These are phyloP conservation scores for Sphaerulina musiva DNA, from an alignment of 2,329 filamentous ascomycete genomes.

Conservation along the genomic window DNA sequence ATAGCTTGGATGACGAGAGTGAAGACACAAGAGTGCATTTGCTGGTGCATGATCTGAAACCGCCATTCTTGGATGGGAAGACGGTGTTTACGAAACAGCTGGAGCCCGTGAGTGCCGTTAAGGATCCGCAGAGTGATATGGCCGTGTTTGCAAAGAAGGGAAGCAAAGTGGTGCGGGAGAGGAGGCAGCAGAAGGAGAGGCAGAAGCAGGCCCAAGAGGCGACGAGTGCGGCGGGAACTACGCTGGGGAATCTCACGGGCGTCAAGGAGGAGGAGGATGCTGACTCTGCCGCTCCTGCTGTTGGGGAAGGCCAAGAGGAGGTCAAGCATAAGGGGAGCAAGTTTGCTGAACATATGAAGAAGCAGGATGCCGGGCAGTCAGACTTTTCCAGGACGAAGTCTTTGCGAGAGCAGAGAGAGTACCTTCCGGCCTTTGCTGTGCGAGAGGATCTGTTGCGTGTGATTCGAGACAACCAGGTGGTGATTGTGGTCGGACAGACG, in stretches of 20 bases:
- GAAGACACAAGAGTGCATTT: conserved; percentile 85
- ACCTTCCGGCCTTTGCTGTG: conserved; percentile 89
- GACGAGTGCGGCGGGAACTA: conserved; percentile 85
- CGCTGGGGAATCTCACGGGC: conserved; percentile 90
- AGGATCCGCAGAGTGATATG: conserved; percentile 96
- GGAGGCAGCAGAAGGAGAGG: conserved; percentile 83
- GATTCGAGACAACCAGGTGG: conserved; percentile 92
- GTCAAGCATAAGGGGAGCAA: conserved; percentile 59
- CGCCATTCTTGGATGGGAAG: conserved; percentile 88
- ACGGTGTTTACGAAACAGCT: conserved; percentile 97
- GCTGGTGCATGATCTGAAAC: conserved; percentile 85
- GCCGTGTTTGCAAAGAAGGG: conserved; percentile 95
- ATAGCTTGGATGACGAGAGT: conserved; percentile 77
- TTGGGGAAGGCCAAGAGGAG: conserved; percentile 55
- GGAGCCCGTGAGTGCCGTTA: conserved; percentile 86
- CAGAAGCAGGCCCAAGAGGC: conserved; percentile 93
- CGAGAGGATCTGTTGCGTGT: conserved; percentile 86
- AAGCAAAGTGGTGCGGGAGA: conserved; percentile 85
- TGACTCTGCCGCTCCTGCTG: conserved; percentile 75
- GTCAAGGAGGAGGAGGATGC: conserved; percentile 86
- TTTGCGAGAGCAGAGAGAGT: conserved; percentile 84
- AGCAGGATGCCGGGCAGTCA: conserved; percentile 71
- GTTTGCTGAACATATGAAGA: conserved; percentile 86
- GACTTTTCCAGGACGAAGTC: conserved; percentile 91
- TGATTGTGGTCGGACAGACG: conserved; percentile 94